Evolutionary conservation across 1,139 yeast genomes (phyloP), one percentile per base, ranked within the genome.

Genomic region (Diutina neorugosa): DNA sequence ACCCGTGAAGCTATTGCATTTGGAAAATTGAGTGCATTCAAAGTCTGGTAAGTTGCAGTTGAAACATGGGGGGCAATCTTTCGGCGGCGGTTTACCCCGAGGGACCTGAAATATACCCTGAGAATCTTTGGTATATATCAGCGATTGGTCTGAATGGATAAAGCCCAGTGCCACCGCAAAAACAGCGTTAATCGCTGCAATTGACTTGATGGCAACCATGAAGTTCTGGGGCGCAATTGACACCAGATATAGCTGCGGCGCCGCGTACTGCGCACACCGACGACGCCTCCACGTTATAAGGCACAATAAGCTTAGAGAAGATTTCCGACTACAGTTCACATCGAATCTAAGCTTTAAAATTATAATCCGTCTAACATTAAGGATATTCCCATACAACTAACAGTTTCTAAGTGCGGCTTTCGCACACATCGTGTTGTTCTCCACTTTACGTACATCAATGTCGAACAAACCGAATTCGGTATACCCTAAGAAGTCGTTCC

Each of bases 1-100:
- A 1, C 98, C 98, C 2, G 94, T 86, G 66, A 76, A 88, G 49
- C 86, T 78, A 64, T 93, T 88, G 71, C 98, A 93, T 27, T 69
- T 70, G 31, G 96, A 90, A 64, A 84, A 93, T 63, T 93, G 98
- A 54, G 87, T 82, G 67, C 98, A 93, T 58, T 83, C 85, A 62
- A 88, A 90, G 57, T 90, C 86, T 9, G 97, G 96, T 16, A 90
- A 75, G 74, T 89, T 86, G 70, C 98, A 93, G 67, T 93, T 93
- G 78, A 93, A 93, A 63, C 96, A 84, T 0, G 93, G 94, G 0
- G 94, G 93, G 60, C 93, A 85, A 21, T 72, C 84, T 20, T 55
- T 62, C 6, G 53, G 54, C 8, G 44, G 43, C 8, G 57, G 56
- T 21, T 40, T 40, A 25, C 40, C 50, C 14, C 37, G 50, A 27